Percentiles rank a stretch among this genome's conserved stretches.
Conservation (phyloP, 495 filamentous ascomycete genomes). For the Penicillium roqueforti region DNA sequence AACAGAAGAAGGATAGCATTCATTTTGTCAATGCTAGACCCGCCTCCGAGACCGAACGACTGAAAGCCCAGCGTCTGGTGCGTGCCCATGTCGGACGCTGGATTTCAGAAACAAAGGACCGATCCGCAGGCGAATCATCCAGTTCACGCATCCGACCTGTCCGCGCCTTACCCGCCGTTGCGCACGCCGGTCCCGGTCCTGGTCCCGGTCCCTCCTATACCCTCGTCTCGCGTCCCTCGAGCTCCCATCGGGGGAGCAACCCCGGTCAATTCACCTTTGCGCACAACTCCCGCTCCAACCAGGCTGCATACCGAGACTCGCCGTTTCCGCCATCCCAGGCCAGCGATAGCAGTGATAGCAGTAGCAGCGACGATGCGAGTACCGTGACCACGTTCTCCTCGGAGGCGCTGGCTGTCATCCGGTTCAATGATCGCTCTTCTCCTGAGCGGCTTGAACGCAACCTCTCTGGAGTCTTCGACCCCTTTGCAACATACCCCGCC, state of each 20-base stretch:
- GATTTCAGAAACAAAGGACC: slow-evolving; percentile 41
- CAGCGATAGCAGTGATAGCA: slow-evolving; percentile 19
- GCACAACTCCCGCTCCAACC: background rate
- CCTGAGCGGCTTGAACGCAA: slow-evolving; percentile 29
- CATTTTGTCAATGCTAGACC: slow-evolving; percentile 42
- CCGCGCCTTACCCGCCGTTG: slow-evolving; percentile 1
- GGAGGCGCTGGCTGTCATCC: background rate
- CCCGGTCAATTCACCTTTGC: background rate
- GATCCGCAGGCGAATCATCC: slow-evolving; percentile 10
- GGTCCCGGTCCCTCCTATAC: too few species aligned
- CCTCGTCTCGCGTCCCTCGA: slow-evolving; percentile 10
- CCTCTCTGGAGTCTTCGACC: slow-evolving; percentile 28
- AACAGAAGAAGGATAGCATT: slow-evolving; percentile 29
- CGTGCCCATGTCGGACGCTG: slow-evolving; percentile 41
- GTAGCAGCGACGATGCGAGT: slow-evolving; percentile 6
- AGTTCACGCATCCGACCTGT: background rate
- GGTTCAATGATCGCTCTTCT: slow-evolving; percentile 6
- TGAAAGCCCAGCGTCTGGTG: slow-evolving; percentile 31
- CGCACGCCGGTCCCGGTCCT: background rate
- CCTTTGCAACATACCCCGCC: slow-evolving; percentile 30
- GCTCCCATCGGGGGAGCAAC: background rate
- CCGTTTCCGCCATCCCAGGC: slow-evolving; percentile 13
- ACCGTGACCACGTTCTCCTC: background rate
- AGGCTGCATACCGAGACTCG: background rate
- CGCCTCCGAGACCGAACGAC: slow-evolving; percentile 30